phyloP scores from a whole-genome alignment of 2,329 filamentous ascomycete genomes.

The Penicillium palitans region DNA sequence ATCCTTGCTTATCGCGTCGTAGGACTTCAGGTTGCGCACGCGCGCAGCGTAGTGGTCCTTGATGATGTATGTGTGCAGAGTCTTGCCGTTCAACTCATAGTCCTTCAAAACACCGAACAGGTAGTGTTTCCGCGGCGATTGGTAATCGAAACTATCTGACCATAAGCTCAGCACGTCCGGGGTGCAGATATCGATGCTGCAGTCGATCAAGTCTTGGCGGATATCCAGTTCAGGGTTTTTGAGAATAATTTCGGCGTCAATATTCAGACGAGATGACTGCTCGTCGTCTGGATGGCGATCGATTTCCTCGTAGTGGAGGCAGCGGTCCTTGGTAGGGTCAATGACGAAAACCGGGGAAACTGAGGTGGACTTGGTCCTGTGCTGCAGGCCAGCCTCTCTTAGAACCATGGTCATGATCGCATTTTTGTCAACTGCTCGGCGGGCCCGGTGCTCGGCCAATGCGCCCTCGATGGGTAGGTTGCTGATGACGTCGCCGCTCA shows the following conservation, averaged over 20 bases:
- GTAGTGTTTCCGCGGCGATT: constrained; percentile 83
- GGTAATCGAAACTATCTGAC: constrained; percentile 98
- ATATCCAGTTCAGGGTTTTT: constrained; percentile 75
- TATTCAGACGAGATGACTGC: constrained; percentile 53
- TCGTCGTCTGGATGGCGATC: constrained; percentile 61
- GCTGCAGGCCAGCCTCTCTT: constrained; percentile 70
- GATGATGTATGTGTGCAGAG: constrained; percentile 87
- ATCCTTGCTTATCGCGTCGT: constrained; percentile 84
- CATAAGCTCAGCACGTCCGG: constrained; percentile 92
- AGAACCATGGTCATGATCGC: constrained; percentile 98
- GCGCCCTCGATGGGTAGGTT: constrained; percentile 82
- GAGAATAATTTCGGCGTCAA: constrained; percentile 78
- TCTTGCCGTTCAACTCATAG: constrained; percentile 94
- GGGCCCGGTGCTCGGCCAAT: constrained; percentile 74
- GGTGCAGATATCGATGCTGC: constrained; percentile 95
- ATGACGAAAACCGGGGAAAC: constrained; percentile 82
- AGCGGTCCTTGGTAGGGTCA: constrained; percentile 75
- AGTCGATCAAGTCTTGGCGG: constrained; percentile 85
- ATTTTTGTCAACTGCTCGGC: constrained; percentile 81
- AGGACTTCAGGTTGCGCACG: constrained; percentile 81
- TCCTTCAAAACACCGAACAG: constrained; percentile 92
- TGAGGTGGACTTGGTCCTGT: constrained; percentile 74
- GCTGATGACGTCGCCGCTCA: constrained; percentile 89
- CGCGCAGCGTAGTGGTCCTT: constrained; percentile 81
- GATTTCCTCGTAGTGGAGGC: constrained; percentile 93